Evolutionary conservation across 495 filamentous ascomycete genomes (phyloP), one percentile per base, ranked within the genome.

Genomic region (Daldinia childiae): DNA sequence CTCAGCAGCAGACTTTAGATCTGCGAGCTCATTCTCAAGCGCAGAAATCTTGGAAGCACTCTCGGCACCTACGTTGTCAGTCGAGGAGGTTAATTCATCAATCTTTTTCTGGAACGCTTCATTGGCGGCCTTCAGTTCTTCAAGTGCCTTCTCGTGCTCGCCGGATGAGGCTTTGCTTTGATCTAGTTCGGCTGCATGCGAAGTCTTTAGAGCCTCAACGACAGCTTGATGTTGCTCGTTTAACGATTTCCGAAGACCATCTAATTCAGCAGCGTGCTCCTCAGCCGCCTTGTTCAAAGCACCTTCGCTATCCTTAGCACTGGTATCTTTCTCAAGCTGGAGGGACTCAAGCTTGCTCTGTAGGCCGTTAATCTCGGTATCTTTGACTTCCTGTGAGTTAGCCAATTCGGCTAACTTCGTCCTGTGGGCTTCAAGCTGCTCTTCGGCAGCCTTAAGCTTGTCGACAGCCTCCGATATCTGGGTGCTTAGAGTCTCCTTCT

Each of bases 71-170:
- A 57, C 66, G 34, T 55, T 73, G 36, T 78, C 68, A 4, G 60
- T 74, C 6, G 78, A 75, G 0, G 74, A 74, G 6, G 75, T 79
- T 55, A 87, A 56, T 17, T 83, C 80, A 54, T 81, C 77, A 7
- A 85, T 68, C 73, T 81, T 79, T 69, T 77, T 79, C 70, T 87
- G 80, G 26, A 86, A 63, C 39, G 62, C 59, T 58, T 83, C 82
- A 55, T 86, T 79, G 32, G 76, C 76, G 19, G 78, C 66, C 62
- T 83, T 82, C 29, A 86, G 76, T 5, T 82, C 78, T 24, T 79
- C 69, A 6, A 83, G 73, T 6, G 71, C 77, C 55, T 80, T 77
- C 52, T 81, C 76, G 39, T 85, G 76, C 14, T 77, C 73, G 17
- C 72, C 66, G 17, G 71, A 76, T 0, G 76, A 66, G 4, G 69